Percentiles rank a stretch among this genome's conserved stretches.
Conservation (phyloP, 495 filamentous ascomycete genomes). For the Parathielavia appendiculata region DNA sequence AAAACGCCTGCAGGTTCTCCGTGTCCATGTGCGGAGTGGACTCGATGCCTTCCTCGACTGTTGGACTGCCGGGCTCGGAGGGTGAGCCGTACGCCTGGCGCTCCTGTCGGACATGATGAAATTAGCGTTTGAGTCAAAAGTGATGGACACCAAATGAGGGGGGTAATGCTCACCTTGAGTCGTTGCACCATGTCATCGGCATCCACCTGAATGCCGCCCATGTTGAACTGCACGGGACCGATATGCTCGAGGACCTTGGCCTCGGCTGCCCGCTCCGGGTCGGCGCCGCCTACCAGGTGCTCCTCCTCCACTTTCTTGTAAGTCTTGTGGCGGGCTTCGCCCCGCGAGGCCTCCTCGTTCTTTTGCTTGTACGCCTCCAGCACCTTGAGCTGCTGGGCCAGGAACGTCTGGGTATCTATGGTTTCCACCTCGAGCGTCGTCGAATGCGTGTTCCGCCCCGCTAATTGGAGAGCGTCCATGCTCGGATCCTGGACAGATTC, state of each 20-base stretch:
- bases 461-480: constrained; percentile 52
- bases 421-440: constrained; percentile 62
- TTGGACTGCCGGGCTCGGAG: constrained; percentile 31
- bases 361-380: constrained; percentile 61
- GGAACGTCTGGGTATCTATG: constrained; percentile 74
- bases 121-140: neutral
- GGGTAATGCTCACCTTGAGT: constrained; percentile 58
- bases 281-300: constrained; percentile 8
- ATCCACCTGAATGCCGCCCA: constrained; percentile 95
- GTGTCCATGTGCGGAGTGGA: constrained; percentile 40
- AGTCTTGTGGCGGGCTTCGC: constrained; percentile 35
- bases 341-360: constrained; percentile 58
- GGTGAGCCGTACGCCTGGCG: constrained; percentile 42
- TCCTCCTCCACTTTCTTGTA: constrained; percentile 31
- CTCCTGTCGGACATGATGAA: constrained; percentile 30
- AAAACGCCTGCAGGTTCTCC: constrained; percentile 47
- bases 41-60: constrained; percentile 30
- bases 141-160: neutral
- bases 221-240: constrained; percentile 93
- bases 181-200: constrained; percentile 91
- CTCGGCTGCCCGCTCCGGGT: constrained; percentile 41
- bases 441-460: constrained; percentile 45
- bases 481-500: constrained; percentile 70
- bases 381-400: constrained; percentile 63
- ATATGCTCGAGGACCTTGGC: constrained; percentile 78